Evolutionary conservation across 2,329 filamentous ascomycete genomes (phyloP).

Genomic region (Hypoxylon sp.): DNA sequence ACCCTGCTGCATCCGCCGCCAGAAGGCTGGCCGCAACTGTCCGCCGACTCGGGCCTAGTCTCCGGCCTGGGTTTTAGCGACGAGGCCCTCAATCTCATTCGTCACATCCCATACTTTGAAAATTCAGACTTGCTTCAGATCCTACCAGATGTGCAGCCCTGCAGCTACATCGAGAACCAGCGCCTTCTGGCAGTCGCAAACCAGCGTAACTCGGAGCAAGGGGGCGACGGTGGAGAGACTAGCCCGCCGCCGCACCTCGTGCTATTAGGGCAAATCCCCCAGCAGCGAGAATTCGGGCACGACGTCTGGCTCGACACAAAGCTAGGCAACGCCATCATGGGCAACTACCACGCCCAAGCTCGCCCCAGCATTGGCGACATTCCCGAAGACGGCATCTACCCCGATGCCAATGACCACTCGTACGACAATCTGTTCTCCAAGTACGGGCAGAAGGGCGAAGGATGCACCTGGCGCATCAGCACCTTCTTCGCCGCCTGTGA

Average conservation of each 20-base stretch:
- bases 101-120: constrained; percentile 1
- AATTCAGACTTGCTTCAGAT: neutral
- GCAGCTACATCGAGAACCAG: neutral
- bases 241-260: neutral
- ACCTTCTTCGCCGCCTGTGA: constrained; percentile 1
- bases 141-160: constrained; percentile 1
- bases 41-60: neutral
- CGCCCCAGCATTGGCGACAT: neutral
- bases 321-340: neutral
- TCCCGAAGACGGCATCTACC: neutral
- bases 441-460: neutral
- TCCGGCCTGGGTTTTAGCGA: neutral
- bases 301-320: neutral
- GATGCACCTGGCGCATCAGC: neutral
- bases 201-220: neutral
- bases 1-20: neutral
- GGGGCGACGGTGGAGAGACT: neutral
- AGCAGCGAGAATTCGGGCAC: neutral
- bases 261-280: neutral
- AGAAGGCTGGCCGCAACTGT: neutral
- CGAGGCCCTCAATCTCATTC: neutral
- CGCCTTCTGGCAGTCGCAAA: neutral
- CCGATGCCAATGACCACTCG: neutral
- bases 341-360: neutral
- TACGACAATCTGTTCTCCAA: neutral